Evolutionary conservation across 176 grass and related monocot species (phyloP).

Genomic region (Eleusine coracana): DNA sequence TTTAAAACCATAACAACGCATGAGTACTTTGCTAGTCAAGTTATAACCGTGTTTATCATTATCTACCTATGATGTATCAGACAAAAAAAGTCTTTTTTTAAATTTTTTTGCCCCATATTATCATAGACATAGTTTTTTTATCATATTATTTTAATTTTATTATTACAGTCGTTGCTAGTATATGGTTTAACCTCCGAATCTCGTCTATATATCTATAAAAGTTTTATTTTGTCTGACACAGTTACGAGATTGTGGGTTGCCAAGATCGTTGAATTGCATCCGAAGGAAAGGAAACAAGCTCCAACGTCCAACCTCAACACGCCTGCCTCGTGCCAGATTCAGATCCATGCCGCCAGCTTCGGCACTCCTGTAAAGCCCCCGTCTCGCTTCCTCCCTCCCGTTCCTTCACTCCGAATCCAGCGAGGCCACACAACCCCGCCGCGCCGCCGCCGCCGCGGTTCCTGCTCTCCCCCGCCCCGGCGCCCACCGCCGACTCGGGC

Average conservation of each 20-base stretch:
- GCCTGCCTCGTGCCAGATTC: slow-evolving; percentile 28
- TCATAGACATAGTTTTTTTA: too few relatives aligned
- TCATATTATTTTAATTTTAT: too few relatives aligned
- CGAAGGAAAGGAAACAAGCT: background rate
- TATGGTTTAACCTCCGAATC: too few relatives aligned
- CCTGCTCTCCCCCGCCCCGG: background rate
- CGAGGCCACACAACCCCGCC: slow-evolving; percentile 8
- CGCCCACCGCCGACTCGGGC: slow-evolving; percentile 20
- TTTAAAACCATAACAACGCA: too few relatives aligned
- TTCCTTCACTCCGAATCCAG: background rate
- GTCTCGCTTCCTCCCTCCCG: slow-evolving; percentile 21
- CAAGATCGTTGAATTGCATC: slow-evolving; percentile 17
- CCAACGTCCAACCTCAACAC: background rate
- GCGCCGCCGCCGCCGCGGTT: background rate
- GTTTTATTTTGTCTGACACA: too few relatives aligned
- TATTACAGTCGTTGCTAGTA: too few relatives aligned
- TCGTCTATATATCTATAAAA: too few relatives aligned
- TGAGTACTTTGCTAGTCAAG: too few relatives aligned
- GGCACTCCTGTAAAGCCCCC: slow-evolving; percentile 28
- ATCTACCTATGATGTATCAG: too few relatives aligned
- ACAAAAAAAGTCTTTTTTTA: too few relatives aligned
- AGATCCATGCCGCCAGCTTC: slow-evolving; percentile 55
- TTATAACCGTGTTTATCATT: too few relatives aligned
- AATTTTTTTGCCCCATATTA: too few relatives aligned
- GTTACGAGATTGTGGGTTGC: background rate